Evolutionary conservation across 2,329 filamentous ascomycete genomes (phyloP), one percentile per base, ranked within the genome.

Genomic region (Monilinia fructicola): DNA sequence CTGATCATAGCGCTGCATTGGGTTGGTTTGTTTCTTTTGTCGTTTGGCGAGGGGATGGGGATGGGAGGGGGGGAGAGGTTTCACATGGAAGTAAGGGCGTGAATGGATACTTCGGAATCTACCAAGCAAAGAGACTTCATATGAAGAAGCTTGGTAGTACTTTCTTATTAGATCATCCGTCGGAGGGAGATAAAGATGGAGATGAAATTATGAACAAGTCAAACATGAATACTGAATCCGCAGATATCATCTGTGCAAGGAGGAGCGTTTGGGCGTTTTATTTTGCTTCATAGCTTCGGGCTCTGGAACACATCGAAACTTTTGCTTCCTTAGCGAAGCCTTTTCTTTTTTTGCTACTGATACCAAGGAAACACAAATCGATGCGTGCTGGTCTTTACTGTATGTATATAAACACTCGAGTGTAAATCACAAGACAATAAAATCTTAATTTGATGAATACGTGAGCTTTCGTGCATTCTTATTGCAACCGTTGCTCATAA

Each of bases 91-190:
- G 7, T 38, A 4, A 18, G n/a, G 58, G 58, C 44, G 26, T 38
- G 44, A n/a, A 26, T 38, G 44, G 12, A 60, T 48, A 12, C 9
- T 26, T 50, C 21, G 31, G 21, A 48, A 35, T 6, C 58, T 38
- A 38, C 28, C 21, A 60, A 50, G 58, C 44, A 50, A 50, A 50
- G 46, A 60, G 44, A 60, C n/a, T 50, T 60, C 44, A 38, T 50
- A 38, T 9, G 28, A 38, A 56, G 54, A 52, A 52, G 42, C 42
- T 40, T 48, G 44, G 44, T 21, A 60, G 9, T 26, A 3, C 26
- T 46, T 28, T 38, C 28, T 35, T 18, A 60, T n/a, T 26, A 38
- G n/a, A 21, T 21, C n/a, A 18, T 23, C 21, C 44, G 23, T 23
- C 56, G 18, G 26, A 46, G 18, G 23, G 9, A 28, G 55, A 28